Base-by-base conservation (phyloP, 2,329 filamentous ascomycete species). In the Aspergillus piperis region DNA sequence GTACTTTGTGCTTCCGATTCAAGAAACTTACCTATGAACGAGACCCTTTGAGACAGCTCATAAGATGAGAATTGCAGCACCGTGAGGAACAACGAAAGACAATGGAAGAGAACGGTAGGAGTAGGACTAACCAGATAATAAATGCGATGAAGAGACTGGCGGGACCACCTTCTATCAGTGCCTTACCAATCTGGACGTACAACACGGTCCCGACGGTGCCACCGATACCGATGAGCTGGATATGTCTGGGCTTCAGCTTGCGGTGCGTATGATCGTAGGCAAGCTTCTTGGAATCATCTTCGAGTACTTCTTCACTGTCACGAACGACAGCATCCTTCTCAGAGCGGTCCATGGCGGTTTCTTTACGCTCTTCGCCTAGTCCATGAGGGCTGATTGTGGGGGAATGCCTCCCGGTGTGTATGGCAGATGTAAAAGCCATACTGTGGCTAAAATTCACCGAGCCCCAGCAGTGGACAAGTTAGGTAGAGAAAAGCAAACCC, bases 201-300 rank as follows among this genome's bases (percentile, higher is more conserved):
- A 80, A 63, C 0, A 74, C 76, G n/a, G 75, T 78, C 19, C 78
- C 77, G 65, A 81, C 79, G 32, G 76, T 77, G 11, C 78, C 78
- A 23, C 79, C 79, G 57, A 81, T 80, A 42, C 78, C 79, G 58
- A 81, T 81, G 59, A 81, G 66, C 62, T 81, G 78, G 42, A 81
- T 77, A 68, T 81, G 79, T 61, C 78, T 69, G 13, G 78, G 73
- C 61, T 79, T 80, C 19, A 81, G 68, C 60, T 74, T 77, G 57
- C 78, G 75, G 36, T 75, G 75, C 1, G 77, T 79, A 52, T 72
- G 66, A 48, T 77, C 74, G 30, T 66, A 64, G 19, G 60, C 60
- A 1, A 68, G 64, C 52, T 70, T 68, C 30, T 68, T 68, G 10
- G 62, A 67, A n/a, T 62, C 67, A 23, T 65, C 66, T 27, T 64